These are phyloP conservation scores for Colletotrichum godetiae DNA, from an alignment of 2,329 filamentous ascomycete species.

Conservation along the genomic window DNA sequence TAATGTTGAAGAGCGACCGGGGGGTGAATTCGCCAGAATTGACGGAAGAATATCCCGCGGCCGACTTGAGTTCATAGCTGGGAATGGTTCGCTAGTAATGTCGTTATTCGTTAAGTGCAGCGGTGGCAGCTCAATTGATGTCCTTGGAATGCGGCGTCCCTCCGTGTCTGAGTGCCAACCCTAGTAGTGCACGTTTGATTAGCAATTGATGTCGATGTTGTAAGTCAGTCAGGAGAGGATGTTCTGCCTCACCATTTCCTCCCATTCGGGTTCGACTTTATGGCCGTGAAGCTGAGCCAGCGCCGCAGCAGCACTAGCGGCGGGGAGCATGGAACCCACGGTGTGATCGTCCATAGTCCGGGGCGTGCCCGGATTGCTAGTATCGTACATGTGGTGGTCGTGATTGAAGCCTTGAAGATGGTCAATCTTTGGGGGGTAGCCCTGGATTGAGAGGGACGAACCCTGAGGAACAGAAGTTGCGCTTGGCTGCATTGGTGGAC, in stretches of 20 bases:
- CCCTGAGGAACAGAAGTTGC: conserved; percentile 38
- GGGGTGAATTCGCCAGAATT: conserved; percentile 83
- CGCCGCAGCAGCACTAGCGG: conserved; percentile 84
- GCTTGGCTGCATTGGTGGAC: conserved; percentile 44
- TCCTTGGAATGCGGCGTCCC: conserved; percentile 70
- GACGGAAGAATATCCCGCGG: conserved; percentile 85
- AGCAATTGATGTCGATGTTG: conserved; percentile 19
- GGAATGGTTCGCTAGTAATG: conserved; percentile 80
- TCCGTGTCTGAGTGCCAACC: conserved; percentile 80
- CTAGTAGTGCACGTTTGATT: conserved; percentile 51
- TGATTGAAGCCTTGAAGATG: conserved; percentile 61
- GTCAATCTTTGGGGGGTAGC: conserved; percentile 39
- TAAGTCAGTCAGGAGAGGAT: conserved; percentile 34
- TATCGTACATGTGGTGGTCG: conserved; percentile 74
- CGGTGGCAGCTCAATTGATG: conserved; percentile 79
- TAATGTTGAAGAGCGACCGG: conserved; percentile 87
- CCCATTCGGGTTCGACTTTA: conserved; percentile 81
- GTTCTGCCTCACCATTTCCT: conserved; percentile 74
- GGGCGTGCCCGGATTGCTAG: conserved; percentile 75
- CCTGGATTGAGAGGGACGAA: conserved; percentile 37
- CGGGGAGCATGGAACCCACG: conserved; percentile 71
- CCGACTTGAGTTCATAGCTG: conserved; percentile 68
- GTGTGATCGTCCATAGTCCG: conserved; percentile 76
- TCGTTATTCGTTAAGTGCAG: conserved; percentile 68
- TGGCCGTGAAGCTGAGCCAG: conserved; percentile 85